Percentiles rank a stretch among this genome's conserved stretches.
Evolutionary conservation across 2,329 filamentous ascomycete genomes (phyloP).

Genomic region (Sporothrix euskadiensis): DNA sequence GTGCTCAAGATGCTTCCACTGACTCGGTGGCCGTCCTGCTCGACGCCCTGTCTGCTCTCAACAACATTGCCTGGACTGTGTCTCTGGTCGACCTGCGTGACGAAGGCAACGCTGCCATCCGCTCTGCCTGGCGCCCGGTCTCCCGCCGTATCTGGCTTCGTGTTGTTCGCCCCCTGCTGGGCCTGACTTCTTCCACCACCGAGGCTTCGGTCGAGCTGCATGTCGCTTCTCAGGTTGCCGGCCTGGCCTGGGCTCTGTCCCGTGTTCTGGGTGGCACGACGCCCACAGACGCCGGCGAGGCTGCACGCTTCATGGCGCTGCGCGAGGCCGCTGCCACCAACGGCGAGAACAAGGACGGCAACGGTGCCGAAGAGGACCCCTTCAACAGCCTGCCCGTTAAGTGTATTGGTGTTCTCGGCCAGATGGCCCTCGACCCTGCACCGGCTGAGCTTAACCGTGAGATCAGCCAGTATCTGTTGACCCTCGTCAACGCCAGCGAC

Average conservation of each 20-base stretch:
- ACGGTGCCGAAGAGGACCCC: conserved; percentile 45
- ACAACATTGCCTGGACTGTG: conserved; percentile 68
- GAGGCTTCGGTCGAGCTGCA: conserved; percentile 62
- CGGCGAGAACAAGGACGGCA: conserved; percentile 40
- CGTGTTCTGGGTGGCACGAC: conserved; percentile 54
- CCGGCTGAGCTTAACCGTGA: conserved; percentile 59
- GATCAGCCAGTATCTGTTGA: conserved; percentile 63
- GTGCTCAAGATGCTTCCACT: conserved; percentile 40
- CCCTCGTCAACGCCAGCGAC: conserved; percentile 51
- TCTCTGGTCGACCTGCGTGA: conserved; percentile 61
- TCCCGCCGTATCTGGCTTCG: conserved; percentile 60
- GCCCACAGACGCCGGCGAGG: conserved; percentile 55
- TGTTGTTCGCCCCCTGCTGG: conserved; percentile 58
- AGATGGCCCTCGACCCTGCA: conserved; percentile 59
- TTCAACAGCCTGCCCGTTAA: conserved; percentile 66
- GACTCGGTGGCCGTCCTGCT: conserved; percentile 50
- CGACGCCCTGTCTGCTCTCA: conserved; percentile 61
- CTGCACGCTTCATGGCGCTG: conserved; percentile 64
- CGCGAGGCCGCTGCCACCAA: conserved; percentile 44
- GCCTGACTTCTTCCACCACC: conserved; percentile 31
- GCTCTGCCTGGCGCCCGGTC: conserved; percentile 55
- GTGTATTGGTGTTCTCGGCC: conserved; percentile 66
- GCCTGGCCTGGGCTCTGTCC: conserved; percentile 65
- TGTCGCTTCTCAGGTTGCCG: conserved; percentile 61
- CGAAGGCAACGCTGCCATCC: conserved; percentile 53